Conservation (phyloP, 2,329 filamentous ascomycete genomes). For the Pseudocercospora pini-densiflorae region DNA sequence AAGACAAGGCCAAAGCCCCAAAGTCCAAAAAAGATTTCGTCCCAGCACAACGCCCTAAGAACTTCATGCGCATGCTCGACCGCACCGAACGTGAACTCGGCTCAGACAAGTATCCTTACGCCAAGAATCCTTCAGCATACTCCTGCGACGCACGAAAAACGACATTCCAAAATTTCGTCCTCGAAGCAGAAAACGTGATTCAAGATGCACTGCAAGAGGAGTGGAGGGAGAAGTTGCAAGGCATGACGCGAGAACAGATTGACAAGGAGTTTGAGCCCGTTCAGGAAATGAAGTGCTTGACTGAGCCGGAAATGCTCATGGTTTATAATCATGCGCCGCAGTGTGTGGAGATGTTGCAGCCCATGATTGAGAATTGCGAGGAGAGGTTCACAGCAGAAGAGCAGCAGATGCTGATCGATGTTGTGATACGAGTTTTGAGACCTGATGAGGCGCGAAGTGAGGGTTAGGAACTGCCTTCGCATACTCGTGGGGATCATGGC, state of each 20-base stretch:
- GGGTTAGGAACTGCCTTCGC: slow-evolving; percentile 19
- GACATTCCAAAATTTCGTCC: slow-evolving; percentile 31
- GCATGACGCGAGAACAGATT: slow-evolving; percentile 33
- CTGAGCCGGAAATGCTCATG: slow-evolving; percentile 41
- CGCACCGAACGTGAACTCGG: slow-evolving; percentile 39
- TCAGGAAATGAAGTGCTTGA: slow-evolving; percentile 40
- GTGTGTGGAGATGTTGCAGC: slow-evolving; percentile 39
- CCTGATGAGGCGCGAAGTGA: slow-evolving; percentile 21
- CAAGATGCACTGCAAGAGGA: slow-evolving; percentile 34
- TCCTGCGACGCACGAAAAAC: slow-evolving; percentile 28
- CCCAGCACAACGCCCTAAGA: slow-evolving; percentile 33
- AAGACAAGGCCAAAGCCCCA: slow-evolving; percentile 30
- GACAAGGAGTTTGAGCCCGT: slow-evolving; percentile 35
- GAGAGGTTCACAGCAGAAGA: slow-evolving; percentile 40
- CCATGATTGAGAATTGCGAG: slow-evolving; percentile 43
- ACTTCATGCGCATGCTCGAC: slow-evolving; percentile 37
- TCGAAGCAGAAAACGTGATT: slow-evolving; percentile 32
- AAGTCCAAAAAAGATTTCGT: slow-evolving; percentile 13
- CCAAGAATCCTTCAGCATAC: slow-evolving; percentile 36
- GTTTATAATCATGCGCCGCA: slow-evolving; percentile 41
- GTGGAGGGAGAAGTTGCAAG: slow-evolving; percentile 29
- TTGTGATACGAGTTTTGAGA: slow-evolving; percentile 25
- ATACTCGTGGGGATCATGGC: neutral
- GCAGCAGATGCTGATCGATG: slow-evolving; percentile 37
- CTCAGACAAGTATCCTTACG: slow-evolving; percentile 36